These are phyloP conservation scores for Leptographium lundbergii DNA, from an alignment of 2,329 filamentous ascomycete species.

Conservation along the genomic window DNA sequence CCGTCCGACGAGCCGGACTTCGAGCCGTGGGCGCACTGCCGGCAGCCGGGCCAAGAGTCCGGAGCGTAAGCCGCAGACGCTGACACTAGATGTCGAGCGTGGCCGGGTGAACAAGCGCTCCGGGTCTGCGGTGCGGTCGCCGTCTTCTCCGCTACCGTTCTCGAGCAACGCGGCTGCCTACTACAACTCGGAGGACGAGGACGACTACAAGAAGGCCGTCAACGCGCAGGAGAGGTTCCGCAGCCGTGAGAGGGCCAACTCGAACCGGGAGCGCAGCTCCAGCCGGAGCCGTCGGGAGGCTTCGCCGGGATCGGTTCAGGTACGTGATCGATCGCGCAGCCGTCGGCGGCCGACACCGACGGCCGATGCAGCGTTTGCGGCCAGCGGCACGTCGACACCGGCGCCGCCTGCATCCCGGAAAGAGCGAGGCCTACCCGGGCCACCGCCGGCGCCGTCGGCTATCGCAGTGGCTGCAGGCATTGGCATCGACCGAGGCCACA, in stretches of 20 bases:
- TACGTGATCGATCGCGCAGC: slow-evolving; percentile 16
- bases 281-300: slow-evolving; percentile 22
- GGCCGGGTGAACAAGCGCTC: slow-evolving; percentile 51
- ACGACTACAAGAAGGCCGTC: slow-evolving; percentile 41
- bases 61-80: slow-evolving; percentile 28
- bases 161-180: slow-evolving; percentile 43
- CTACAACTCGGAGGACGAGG: slow-evolving; percentile 46
- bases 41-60: slow-evolving; percentile 30
- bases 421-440: slow-evolving; percentile 18
- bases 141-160: slow-evolving; percentile 70
- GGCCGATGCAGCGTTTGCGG: background rate
- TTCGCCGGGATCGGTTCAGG: slow-evolving; percentile 12
- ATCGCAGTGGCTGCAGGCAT: slow-evolving; percentile 10
- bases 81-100: slow-evolving; percentile 34
- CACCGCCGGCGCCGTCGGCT: slow-evolving; percentile 13
- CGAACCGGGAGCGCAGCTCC: slow-evolving; percentile 28
- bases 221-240: slow-evolving; percentile 44
- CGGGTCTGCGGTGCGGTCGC: slow-evolving; percentile 52
- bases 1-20: slow-evolving; percentile 30
- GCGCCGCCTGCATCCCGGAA: slow-evolving; percentile 9
- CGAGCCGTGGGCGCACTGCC: slow-evolving; percentile 30
- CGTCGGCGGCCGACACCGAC: slow-evolving; percentile 8
- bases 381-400: slow-evolving; percentile 1
- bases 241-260: slow-evolving; percentile 27
- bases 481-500: slow-evolving; percentile 11